Conservation (phyloP, 345 rosid genomes). For the Eucalyptus victrix region DNA sequence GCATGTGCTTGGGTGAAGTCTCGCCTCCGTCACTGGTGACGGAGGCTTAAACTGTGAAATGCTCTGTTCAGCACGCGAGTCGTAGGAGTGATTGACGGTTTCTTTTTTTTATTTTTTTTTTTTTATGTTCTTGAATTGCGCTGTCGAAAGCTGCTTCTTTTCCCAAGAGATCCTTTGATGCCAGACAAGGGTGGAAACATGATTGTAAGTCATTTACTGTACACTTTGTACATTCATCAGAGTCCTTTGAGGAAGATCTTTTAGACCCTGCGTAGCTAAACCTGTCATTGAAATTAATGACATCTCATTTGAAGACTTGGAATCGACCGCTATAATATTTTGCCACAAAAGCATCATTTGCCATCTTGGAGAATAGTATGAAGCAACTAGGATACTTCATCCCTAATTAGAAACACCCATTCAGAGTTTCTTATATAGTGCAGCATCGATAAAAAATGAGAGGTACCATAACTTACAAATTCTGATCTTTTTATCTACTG, state of each 20-base stretch:
- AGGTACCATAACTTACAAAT: neutral
- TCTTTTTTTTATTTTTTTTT: neutral
- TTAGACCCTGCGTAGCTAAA: neutral
- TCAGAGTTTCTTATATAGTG: neutral
- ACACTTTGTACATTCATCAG: neutral
- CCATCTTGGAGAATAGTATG: neutral
- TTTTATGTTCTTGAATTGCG: neutral
- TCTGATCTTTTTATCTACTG: neutral
- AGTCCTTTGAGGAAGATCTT: neutral
- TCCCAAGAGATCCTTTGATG: neutral
- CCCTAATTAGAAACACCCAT: neutral
- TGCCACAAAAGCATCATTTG: neutral
- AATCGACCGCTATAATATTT: neutral
- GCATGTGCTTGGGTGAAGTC: neutral
- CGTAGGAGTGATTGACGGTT: neutral
- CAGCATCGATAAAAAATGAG: neutral
- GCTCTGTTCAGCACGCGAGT: neutral
- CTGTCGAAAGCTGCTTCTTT: neutral
- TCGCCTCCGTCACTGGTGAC: neutral
- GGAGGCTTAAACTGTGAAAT: neutral
- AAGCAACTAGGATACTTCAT: neutral
- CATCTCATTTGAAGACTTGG: neutral
- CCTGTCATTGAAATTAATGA: neutral
- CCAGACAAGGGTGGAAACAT: neutral
- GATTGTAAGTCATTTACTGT: neutral